Percentiles rank a stretch among this genome's conserved stretches.
Evolutionary conservation across 1,284 basidiomycete species (phyloP).

Genomic region (Trametes pubescens): DNA sequence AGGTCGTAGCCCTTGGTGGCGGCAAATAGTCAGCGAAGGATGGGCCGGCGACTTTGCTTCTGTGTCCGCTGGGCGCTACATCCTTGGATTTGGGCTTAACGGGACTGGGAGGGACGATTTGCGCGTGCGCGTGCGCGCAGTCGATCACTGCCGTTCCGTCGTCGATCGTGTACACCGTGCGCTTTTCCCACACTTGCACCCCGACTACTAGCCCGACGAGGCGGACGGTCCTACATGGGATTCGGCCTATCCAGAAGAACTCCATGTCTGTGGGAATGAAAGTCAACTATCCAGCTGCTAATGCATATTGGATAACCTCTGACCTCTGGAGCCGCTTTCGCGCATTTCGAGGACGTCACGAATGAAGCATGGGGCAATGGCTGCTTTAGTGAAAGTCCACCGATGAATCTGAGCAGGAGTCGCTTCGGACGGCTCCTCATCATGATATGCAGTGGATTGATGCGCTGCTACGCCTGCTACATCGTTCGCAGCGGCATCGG

Average conservation of each 20-base stretch:
- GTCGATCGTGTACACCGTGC: slow-evolving; percentile 72
- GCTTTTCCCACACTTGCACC: slow-evolving; percentile 63
- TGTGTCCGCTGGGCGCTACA: not conserved
- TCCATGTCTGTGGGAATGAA: slow-evolving; percentile 44
- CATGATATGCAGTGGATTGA: not conserved
- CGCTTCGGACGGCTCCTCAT: not conserved
- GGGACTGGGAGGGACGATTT: slow-evolving; percentile 23
- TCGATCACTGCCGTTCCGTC: slow-evolving; percentile 77
- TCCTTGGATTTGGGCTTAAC: slow-evolving; percentile 13
- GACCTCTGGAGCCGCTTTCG: slow-evolving; percentile 50
- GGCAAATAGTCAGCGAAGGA: slow-evolving; percentile 27
- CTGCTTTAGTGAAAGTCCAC: slow-evolving; percentile 70
- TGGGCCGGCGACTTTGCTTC: slow-evolving; percentile 1
- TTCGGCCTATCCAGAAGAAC: slow-evolving; percentile 75
- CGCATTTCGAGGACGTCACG: slow-evolving; percentile 65
- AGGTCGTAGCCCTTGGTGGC: slow-evolving; percentile 5
- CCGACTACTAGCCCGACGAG: slow-evolving; percentile 72
- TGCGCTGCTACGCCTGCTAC: not conserved
- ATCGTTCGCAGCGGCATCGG: not conserved
- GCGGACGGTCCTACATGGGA: slow-evolving; percentile 70
- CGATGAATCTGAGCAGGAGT: slow-evolving; percentile 47
- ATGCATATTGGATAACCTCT: not conserved
- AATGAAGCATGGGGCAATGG: slow-evolving; percentile 68
- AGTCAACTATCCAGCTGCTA: not conserved
- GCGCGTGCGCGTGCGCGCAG: slow-evolving; percentile 55